Percentiles rank a stretch among this genome's conserved stretches.
phyloP scores from a whole-genome alignment of 495 filamentous ascomycete species.

The Podospora tetraspora region DNA sequence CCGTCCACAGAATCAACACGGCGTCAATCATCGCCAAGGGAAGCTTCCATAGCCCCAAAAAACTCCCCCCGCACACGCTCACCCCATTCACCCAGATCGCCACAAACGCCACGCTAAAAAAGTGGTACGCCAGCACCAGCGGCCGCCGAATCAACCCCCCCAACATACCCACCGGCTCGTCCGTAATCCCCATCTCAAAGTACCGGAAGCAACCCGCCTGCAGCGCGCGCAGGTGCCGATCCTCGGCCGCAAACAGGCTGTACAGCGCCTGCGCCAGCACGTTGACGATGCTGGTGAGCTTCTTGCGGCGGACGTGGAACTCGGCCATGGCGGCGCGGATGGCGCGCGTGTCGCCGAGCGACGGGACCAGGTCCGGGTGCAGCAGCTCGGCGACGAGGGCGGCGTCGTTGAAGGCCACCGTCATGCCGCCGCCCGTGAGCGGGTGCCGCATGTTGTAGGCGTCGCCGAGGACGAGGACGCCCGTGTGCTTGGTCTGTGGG shows the following conservation, averaged over 20 bases:
- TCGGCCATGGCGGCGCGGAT: conserved; percentile 63
- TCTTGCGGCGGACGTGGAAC: conserved; percentile 88
- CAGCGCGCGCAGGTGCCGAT: conserved; percentile 67
- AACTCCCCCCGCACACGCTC: conserved; percentile 33
- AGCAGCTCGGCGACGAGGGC: conserved; percentile 68
- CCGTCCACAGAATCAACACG: conserved; percentile 73
- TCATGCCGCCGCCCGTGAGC: conserved; percentile 92
- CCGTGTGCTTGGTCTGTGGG: conserved; percentile 59
- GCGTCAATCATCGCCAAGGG: conserved; percentile 57
- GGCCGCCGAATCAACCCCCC: conserved; percentile 79
- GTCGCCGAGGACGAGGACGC: conserved; percentile 80
- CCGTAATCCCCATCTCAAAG: conserved; percentile 72
- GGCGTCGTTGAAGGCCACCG: conserved; percentile 86
- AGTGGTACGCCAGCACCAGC: conserved; percentile 78
- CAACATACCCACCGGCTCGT: conserved; percentile 75
- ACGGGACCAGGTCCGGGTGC: conserved; percentile 57
- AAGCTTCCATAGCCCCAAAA: conserved; percentile 51
- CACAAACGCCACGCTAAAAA: conserved; percentile 87
- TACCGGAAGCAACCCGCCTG: conserved; percentile 92
- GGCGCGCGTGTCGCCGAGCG: conserved; percentile 57
- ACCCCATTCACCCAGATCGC: conserved; percentile 73
- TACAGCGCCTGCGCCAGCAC: conserved; percentile 93
- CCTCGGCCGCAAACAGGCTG: conserved; percentile 80
- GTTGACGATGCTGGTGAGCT: conserved; percentile 80
- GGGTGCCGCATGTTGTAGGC: conserved; percentile 97